A percentile compares a stretch with the other conserved stretches of the same genome.
These are phyloP conservation scores for Triticum urartu DNA, from an alignment of 176 grass and related monocot genomes.

Conservation along the genomic window DNA sequence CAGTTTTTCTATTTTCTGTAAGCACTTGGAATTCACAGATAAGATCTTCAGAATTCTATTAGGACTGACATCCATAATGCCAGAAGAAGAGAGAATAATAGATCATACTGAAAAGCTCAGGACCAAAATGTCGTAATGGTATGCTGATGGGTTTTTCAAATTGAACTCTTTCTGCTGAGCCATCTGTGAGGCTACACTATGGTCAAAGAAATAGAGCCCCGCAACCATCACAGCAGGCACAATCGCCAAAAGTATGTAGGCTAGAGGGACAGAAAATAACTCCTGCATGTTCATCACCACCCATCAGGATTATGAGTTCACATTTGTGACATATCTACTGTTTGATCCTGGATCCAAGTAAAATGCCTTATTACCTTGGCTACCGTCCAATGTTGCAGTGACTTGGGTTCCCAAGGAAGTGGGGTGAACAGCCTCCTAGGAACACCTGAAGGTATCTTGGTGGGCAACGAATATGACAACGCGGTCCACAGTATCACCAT, in stretches of 20 bases:
- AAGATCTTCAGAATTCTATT: not conserved
- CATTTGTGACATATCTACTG: not conserved
- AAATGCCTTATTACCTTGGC: conserved; percentile 47
- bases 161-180: conserved; percentile 95
- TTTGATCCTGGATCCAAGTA: conserved; percentile 15
- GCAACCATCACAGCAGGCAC: conserved; percentile 76
- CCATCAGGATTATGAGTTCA: not conserved
- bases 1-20: not conserved
- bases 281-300: conserved; percentile 52
- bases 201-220: conserved; percentile 92
- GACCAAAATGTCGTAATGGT: conserved; percentile 81
- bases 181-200: conserved; percentile 81
- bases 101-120: conserved; percentile 65
- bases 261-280: conserved; percentile 64
- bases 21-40: not conserved
- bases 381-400: conserved; percentile 69
- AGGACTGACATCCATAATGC: not conserved
- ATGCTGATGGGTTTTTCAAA: conserved; percentile 79
- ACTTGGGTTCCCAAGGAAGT: conserved; percentile 75
- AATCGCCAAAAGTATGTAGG: conserved; percentile 73
- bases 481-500: conserved; percentile 80
- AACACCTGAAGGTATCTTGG: conserved; percentile 58
- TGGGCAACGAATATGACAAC: conserved; percentile 71
- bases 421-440: conserved; percentile 75
- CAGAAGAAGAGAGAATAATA: not conserved